Evolutionary conservation across 2,329 filamentous ascomycete species (phyloP), one percentile per base, ranked within the genome.

Genomic region (Ceratocystis variospora): DNA sequence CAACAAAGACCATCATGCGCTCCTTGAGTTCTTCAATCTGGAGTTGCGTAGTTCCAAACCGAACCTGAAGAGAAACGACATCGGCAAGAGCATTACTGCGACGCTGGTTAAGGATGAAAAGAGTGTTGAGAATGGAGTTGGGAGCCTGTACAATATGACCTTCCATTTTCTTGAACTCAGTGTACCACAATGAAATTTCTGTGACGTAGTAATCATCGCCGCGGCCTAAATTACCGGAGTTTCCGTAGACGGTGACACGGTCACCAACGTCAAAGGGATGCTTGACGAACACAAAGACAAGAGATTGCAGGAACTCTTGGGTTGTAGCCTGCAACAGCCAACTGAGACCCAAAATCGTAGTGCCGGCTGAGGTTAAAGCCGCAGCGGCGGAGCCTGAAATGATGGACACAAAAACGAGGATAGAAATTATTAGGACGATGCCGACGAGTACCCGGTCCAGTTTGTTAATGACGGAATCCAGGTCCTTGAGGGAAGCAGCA

Each of bases 111-210:
- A 96, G 85, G 69, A 97, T 96, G 76, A 96, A 96, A 0, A 97
- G 81, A 0, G 85, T 90, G 76, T 96, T 97, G 66, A 97, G 82
- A 46, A 96, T 86, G 67, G 88, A 95, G 81, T 97, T 97, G 10
- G 93, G 93, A 0, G 93, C 93, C 75, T 96, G 93, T 0, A 97
- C 93, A 28, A 96, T 87, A 71, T 96, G 92, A 1, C 93, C 93
- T 75, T 96, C 88, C 89, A 96, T 93, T 79, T 96, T 96, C 81
- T 96, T 96, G 79, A 96, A 96, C 73, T 96, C 93, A 15, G 93
- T 97, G 74, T 94, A 97, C 17, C 96, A 81, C 0, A 97, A 81
- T 1, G 90, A 88, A 66, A 97, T 95, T 73, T 96, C 90, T 65
- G 95, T 96, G 65, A 97, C 92, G 70, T 96, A 96, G 76, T 96